Percentiles rank a stretch among this genome's conserved stretches.
Evolutionary conservation across 225 moss, liverwort and hornwort genomes (phyloP).

Genomic region (Pseudisothecium myosuroides): DNA sequence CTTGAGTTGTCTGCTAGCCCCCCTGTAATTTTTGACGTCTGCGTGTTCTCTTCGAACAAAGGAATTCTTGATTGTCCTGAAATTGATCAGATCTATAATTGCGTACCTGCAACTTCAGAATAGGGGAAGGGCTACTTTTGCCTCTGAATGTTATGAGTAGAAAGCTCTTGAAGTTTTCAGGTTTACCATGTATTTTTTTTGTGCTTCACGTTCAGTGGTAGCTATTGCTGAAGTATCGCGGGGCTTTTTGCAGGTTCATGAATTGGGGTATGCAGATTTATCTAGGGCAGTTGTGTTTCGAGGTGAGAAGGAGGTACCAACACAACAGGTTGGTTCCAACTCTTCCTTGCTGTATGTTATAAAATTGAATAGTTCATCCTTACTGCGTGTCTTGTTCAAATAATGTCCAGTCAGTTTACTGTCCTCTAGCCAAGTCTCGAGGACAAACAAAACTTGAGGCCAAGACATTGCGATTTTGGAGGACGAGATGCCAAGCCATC

Average conservation of each 20-base stretch:
- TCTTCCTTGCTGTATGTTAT: neutral
- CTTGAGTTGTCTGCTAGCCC: neutral
- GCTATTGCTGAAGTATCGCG: neutral
- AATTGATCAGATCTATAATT: neutral
- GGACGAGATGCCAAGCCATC: neutral
- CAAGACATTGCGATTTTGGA: neutral
- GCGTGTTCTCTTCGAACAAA: neutral
- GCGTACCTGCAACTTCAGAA: neutral
- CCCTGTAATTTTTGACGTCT: neutral
- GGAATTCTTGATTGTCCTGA: neutral
- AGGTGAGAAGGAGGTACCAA: constrained; percentile 76
- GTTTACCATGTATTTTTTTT: neutral
- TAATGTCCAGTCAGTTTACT: neutral
- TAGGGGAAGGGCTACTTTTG: neutral
- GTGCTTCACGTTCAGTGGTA: neutral
- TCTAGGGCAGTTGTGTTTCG: constrained; percentile 76
- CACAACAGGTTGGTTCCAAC: constrained; percentile 62
- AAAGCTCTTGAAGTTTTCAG: neutral
- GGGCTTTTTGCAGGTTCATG: constrained; percentile 64
- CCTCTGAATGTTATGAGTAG: neutral
- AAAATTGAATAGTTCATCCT: neutral
- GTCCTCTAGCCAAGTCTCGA: neutral
- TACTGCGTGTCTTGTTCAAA: neutral
- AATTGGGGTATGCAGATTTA: constrained; percentile 79
- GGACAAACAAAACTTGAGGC: neutral